phyloP scores from a whole-genome alignment of 257 asterid genomes.

The Cynanchum wilfordii region DNA sequence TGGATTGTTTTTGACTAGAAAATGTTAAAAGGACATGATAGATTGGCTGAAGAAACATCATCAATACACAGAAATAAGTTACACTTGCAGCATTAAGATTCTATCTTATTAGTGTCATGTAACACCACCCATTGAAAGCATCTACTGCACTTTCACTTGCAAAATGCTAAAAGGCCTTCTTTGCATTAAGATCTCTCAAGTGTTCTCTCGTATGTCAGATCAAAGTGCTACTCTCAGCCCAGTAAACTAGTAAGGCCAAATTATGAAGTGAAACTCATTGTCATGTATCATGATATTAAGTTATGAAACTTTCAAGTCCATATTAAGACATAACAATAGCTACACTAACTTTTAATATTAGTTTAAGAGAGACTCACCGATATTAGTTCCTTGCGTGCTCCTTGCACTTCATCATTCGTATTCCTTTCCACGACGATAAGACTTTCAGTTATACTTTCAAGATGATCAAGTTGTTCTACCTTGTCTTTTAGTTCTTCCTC shows the following conservation, averaged over 20 bases:
- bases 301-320: background rate
- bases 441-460: conserved; percentile 47
- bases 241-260: background rate
- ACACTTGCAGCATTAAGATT: background rate
- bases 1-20: background rate
- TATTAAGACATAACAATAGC: background rate
- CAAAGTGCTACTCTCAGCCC: background rate
- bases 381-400: conserved; percentile 84
- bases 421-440: conserved; percentile 63
- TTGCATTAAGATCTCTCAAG: background rate
- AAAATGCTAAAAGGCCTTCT: background rate
- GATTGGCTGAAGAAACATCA: background rate
- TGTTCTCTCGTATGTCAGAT: too few species aligned
- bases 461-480: conserved; percentile 53
- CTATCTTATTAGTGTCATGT: background rate
- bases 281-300: background rate
- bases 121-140: background rate
- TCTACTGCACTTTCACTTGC: background rate
- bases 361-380: conserved; percentile 35
- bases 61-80: background rate
- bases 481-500: conserved; percentile 58
- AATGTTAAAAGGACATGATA: background rate
- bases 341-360: background rate
- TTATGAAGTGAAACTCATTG: background rate
- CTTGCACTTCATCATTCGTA: conserved; percentile 74